These are phyloP conservation scores for Umbellularia californica DNA, from an alignment of 164 flowering plant genomes.

Conservation along the genomic window DNA sequence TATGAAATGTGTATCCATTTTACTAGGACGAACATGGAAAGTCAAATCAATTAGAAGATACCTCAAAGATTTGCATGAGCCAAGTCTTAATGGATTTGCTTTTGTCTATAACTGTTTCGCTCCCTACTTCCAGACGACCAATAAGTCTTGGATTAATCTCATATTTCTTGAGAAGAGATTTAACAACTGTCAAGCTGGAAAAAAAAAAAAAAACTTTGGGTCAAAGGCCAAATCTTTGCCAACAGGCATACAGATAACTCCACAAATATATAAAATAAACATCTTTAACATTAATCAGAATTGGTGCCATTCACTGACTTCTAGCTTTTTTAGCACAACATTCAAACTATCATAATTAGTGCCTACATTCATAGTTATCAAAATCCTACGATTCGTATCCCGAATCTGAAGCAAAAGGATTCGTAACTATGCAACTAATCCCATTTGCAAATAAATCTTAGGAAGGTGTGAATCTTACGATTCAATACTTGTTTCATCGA, in stretches of 20 bases:
- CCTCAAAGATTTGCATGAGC: conserved; percentile 97
- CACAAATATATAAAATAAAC: neutral
- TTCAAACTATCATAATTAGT: no score
- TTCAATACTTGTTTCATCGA: no score
- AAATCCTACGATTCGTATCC: no score
- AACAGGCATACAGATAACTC: neutral
- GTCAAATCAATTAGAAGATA: conserved; percentile 20
- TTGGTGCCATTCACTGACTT: no score
- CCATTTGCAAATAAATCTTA: no score
- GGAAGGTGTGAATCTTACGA: no score
- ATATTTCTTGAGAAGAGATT: conserved; percentile 85
- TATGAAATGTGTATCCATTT: neutral
- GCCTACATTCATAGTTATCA: no score
- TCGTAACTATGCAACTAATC: no score
- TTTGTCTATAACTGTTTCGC: conserved; percentile 98
- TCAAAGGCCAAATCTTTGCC: conserved; percentile 3
- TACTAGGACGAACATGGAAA: neutral
- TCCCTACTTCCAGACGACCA: conserved; percentile 97
- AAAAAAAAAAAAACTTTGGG: neutral
- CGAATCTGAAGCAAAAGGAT: no score
- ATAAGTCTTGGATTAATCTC: conserved; percentile 79
- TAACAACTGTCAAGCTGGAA: conserved; percentile 86
- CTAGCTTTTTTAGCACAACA: no score
- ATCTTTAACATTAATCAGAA: neutral
- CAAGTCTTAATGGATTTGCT: conserved; percentile 99